Evolutionary conservation across 108 stramenopile genomes (phyloP), one percentile per base, ranked within the genome.

Genomic region (Pseudonitzschia multistriata): DNA sequence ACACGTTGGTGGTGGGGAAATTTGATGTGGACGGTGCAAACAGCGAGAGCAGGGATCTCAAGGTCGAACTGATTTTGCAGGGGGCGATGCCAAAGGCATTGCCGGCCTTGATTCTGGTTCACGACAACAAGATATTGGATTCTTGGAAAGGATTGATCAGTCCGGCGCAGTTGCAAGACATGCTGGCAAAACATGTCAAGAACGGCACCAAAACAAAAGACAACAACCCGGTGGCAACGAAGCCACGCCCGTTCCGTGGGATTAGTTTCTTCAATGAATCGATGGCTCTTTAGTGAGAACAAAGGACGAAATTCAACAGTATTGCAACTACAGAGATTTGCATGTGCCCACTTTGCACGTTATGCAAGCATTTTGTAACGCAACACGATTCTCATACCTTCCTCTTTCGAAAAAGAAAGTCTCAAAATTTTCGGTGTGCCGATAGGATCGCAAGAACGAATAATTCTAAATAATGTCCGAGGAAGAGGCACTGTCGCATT

Each of bases 11-110:
- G 1, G 68, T 87, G 40, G 61, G 80, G 33, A 83, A 82, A 67
- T 87, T 80, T 34, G 77, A 87, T 49, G 86, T 87, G 5, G 86
- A 87, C 31, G 71, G 54, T 2, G 48, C 40, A 19, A 81, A 71
- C 40, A 57, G 72, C 45, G 55, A 77, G 47, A 47, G 42, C 34
- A 59, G 34, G n/a, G 42, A 74, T 40, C 66, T 87, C 68, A 87
- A 87, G 61, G 67, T 87, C 25, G 86, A 87, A 76, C 63, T 87
- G 70, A 66, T 87, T 14, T 40, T 87, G 54, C 74, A 87, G 52
- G 79, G 80, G n/a, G 74, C 82, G 1, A 67, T 81, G 77, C 76
- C 84, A 34, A 61, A 77, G 31, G 77, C 81, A 15, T 78, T 87
- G 52, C 84, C 86, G 0, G 76, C 86, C 4, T 76, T 87, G 62